Base-by-base conservation (phyloP, 176 grass and related monocot species). In the Cocos nucifera region DNA sequence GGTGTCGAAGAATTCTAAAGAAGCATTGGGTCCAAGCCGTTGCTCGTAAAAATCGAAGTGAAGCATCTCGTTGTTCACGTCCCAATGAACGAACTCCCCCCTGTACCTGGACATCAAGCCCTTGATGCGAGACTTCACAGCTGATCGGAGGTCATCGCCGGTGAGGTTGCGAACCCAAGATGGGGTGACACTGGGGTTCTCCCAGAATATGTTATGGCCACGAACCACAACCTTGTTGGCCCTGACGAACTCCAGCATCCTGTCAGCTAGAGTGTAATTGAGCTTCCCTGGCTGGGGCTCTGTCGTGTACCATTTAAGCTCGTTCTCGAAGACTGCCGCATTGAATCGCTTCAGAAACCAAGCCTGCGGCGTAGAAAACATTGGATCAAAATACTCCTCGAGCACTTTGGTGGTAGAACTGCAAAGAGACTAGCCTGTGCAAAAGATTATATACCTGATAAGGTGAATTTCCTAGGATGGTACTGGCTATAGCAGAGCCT, bases 201-300 rank as follows among this genome's bases (percentile, higher is more conserved):
- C 91, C 91, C 86, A 96, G 72, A 96, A 96, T 69, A 95, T 95
- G 76, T 95, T 95, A 66, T 95, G 90, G 20, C 90, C 90, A 16
- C 90, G 86, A 12, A 69, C 83, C 56, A 69, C 56, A 19, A 81
- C 82, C n/a, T 87, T 77, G 72, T 66, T 69, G 0, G 71, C 70
- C 57, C 49, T 72, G 70, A 96, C 78, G 39, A 90, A 80, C 60
- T 72, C 80, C 5, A 90, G 61, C 57, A 96, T 85, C 75, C 72
- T 22, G 53, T 96, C 91, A 0, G 86, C 78, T 4, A 67, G 28
- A 1, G 59, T 21, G 75, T 87, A 96, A 51, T 90, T 80, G 49
- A 90, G 61, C n/a, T 66, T 77, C 21, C 91, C 91, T 2, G 57
- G 86, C 0, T 71, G 52, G 1, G 91, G 91, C 64, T 95, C 91